phyloP scores from a whole-genome alignment of 306 rosid genomes.

The Acacia confusa region DNA sequence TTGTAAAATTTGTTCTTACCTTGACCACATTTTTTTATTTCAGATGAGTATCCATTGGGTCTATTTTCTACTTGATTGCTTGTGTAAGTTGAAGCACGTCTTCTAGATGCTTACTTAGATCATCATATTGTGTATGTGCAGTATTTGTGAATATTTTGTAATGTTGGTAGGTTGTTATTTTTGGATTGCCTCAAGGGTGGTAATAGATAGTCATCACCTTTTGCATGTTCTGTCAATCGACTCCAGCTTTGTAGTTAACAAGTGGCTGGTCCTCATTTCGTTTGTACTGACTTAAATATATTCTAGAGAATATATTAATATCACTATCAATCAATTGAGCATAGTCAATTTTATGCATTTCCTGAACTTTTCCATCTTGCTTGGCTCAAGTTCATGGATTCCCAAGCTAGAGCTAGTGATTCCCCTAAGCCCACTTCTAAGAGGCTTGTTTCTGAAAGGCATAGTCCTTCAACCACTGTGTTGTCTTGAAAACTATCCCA shows the following conservation, averaged over 20 bases:
- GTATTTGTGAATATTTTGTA: neutral
- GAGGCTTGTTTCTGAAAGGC: neutral
- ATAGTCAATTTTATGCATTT: neutral
- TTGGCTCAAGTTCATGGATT: neutral
- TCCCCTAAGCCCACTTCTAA: neutral
- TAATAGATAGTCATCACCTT: neutral
- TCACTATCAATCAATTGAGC: neutral
- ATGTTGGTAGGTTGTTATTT: neutral
- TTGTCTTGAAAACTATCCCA: neutral
- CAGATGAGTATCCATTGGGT: neutral
- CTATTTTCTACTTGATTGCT: slow-evolving; percentile 20
- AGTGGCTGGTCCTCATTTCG: neutral
- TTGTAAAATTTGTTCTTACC: neutral
- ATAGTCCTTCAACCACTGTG: neutral
- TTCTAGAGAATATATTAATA: neutral
- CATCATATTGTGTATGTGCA: neutral
- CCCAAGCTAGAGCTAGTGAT: neutral
- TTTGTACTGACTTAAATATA: neutral
- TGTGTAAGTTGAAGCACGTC: slow-evolving; percentile 17
- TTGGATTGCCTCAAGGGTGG: neutral
- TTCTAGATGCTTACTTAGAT: neutral
- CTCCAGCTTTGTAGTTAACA: neutral
- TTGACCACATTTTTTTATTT: neutral
- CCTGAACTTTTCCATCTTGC: neutral
- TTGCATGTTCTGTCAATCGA: neutral